Evolutionary conservation across 345 rosid genomes (phyloP), one percentile per base, ranked within the genome.

Genomic region (Combretum micranthum): DNA sequence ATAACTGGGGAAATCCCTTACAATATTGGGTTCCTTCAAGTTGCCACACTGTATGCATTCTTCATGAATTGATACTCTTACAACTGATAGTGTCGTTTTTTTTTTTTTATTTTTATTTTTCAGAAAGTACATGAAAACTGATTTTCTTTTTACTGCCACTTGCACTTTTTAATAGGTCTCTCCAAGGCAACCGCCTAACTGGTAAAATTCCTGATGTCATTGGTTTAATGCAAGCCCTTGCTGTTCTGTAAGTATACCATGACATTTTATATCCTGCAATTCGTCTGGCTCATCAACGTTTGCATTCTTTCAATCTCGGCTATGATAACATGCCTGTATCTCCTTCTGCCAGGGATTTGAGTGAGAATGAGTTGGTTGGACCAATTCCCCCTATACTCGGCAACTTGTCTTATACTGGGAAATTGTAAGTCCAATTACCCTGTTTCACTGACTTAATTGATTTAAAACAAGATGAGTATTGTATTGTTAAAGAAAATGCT

Each of bases 201-300:
- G 99, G 99, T 47, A 70, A 25, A 63, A 90, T 94, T 69, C 99
- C 99, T 0, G 96, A 87, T 55, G 97, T 90, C 43, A 72, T 94
- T 52, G 99, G 99, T 56, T 62, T 94, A 56, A 90, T 94, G 99
- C 99, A 94, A 75, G 99, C 99, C 50, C 80, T 94, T 15, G 99
- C 97, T 44, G 96, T 94, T 43, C 59, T 94, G 99, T 94, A 76
- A 73, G 97, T 77, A 17, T 15, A 20, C 25, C 39, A 32, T 3
- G 39, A 32, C 48, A 1, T 12, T 39, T 16, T 22, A 16, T 52
- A 15, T 42, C 44, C 46, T 20, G 22, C 7, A 2, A 3, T 50
- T 43, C 15, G 26, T 45, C 19, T 25, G 13, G n/a, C 16, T 20
- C 20, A n/a, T n/a, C n/a, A 7, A 25, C 3, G 32, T 0, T 3